Evolutionary conservation across 1,284 basidiomycete species (phyloP).

Genomic region (Fomitiporia mediterranea): DNA sequence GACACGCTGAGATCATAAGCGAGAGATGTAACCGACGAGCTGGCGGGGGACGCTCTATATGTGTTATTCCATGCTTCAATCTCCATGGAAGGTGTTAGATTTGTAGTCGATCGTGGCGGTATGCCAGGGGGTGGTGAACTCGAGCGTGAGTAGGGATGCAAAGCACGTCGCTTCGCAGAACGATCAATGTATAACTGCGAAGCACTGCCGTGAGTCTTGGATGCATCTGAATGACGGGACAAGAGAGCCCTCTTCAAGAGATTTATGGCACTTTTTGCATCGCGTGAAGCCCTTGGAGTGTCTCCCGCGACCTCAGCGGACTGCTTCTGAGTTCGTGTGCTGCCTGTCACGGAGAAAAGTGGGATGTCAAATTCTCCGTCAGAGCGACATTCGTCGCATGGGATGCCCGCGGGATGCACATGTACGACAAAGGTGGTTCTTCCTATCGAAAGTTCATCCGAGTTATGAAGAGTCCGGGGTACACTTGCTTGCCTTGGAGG

Average conservation of each 20-base stretch:
- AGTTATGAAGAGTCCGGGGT: slow-evolving; percentile 55
- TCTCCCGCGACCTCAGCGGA: not conserved
- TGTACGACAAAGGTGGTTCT: slow-evolving; percentile 66
- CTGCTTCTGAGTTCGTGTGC: slow-evolving; percentile 3
- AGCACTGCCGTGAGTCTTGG: not conserved
- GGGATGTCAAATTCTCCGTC: slow-evolving; percentile 50
- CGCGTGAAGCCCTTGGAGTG: not conserved
- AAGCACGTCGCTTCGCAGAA: slow-evolving; percentile 58
- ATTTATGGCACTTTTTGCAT: slow-evolving; percentile 11
- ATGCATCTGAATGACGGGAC: slow-evolving; percentile 13
- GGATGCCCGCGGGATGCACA: slow-evolving; percentile 53
- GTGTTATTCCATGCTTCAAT: not conserved
- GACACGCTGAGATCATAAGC: not conserved
- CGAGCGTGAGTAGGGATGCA: slow-evolving; percentile 42
- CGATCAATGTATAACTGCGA: slow-evolving; percentile 51
- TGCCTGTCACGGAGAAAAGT: slow-evolving; percentile 40
- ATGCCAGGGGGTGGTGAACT: slow-evolving; percentile 42
- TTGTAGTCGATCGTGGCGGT: slow-evolving; percentile 5
- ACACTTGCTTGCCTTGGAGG: slow-evolving; percentile 60
- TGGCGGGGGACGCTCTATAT: not conserved
- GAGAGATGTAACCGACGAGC: not conserved
- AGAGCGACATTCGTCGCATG: slow-evolving; percentile 57
- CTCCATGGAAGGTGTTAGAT: slow-evolving; percentile 1
- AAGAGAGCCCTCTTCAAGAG: slow-evolving; percentile 15
- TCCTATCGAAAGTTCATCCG: slow-evolving; percentile 61